Conservation (phyloP, 2,329 filamentous ascomycete genomes). For the Exophiala sp. region DNA sequence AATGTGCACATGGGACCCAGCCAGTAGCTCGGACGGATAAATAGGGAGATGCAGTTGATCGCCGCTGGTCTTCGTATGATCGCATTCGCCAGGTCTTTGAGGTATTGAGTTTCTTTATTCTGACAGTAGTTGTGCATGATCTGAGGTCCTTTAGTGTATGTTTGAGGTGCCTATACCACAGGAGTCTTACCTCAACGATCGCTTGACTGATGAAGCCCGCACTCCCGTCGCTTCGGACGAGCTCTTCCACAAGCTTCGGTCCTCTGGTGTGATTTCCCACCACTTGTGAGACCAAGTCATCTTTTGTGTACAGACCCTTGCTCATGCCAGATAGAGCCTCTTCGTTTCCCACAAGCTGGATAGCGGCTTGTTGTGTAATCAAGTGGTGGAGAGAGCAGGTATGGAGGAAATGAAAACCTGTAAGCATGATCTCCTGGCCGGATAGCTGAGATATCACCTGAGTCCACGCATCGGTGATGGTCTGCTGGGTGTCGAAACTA, state of each 20-base stretch:
- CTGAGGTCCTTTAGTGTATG: constrained; percentile 27
- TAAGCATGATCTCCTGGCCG: constrained; percentile 62
- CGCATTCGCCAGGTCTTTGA: constrained; percentile 59
- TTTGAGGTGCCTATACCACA: not conserved
- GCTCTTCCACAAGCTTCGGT: constrained; percentile 71
- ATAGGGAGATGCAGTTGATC: constrained; percentile 59
- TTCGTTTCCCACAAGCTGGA: constrained; percentile 76
- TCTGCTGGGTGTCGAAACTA: constrained; percentile 59
- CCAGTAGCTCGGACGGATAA: constrained; percentile 55
- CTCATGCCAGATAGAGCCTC: constrained; percentile 74
- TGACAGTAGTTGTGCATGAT: constrained; percentile 56
- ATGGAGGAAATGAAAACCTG: constrained; percentile 80
- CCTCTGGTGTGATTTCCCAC: constrained; percentile 67
- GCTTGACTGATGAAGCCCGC: constrained; percentile 80
- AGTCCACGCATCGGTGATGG: constrained; percentile 65
- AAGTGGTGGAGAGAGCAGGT: constrained; percentile 84
- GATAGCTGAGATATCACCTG: constrained; percentile 61
- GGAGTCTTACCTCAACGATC: constrained; percentile 61
- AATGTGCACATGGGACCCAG: constrained; percentile 57
- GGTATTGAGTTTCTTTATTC: constrained; percentile 60
- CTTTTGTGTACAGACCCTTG: constrained; percentile 70
- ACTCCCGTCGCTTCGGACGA: constrained; percentile 90
- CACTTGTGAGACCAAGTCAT: constrained; percentile 74
- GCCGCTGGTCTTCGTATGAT: constrained; percentile 54
- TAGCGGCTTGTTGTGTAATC: constrained; percentile 73